Evolutionary conservation across 2,329 filamentous ascomycete genomes (phyloP).

Genomic region (Calycina herbarum): DNA sequence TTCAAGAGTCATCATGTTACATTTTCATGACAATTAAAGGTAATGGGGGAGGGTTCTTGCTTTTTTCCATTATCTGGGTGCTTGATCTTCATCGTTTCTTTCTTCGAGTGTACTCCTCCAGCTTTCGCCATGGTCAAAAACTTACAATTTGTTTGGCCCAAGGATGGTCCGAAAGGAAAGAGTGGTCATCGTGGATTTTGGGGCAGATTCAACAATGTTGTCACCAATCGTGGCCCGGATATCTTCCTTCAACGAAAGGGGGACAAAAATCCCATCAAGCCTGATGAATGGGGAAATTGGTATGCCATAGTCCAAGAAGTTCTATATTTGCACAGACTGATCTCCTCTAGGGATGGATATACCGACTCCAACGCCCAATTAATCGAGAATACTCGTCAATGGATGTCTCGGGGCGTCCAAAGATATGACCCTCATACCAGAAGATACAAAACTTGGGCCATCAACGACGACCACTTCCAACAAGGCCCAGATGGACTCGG

Average conservation of each 20-base stretch:
- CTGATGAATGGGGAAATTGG: constrained; percentile 37
- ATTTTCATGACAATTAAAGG: neutral
- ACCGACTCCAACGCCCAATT: constrained; percentile 19
- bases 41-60: neutral
- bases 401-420: constrained; percentile 19
- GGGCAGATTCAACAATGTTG: constrained; percentile 39
- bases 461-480: constrained; percentile 24
- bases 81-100: neutral
- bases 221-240: constrained; percentile 43
- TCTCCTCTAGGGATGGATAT: constrained; percentile 34
- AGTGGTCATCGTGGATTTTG: constrained; percentile 31
- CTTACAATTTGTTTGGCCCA: constrained; percentile 35
- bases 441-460: constrained; percentile 31
- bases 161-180: constrained; percentile 32
- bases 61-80: neutral
- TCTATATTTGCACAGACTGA: neutral
- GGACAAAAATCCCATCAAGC: constrained; percentile 24
- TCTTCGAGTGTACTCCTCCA: neutral
- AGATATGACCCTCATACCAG: constrained; percentile 35
- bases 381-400: constrained; percentile 10
- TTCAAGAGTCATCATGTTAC: constrained; percentile 21
- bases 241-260: constrained; percentile 39
- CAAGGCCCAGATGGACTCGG: constrained; percentile 18
- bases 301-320: constrained; percentile 5
- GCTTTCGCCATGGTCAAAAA: constrained; percentile 11